Evolutionary conservation across 352 stramenopile species (phyloP).

Genomic region (Phytophthora macrochlamydospora): DNA sequence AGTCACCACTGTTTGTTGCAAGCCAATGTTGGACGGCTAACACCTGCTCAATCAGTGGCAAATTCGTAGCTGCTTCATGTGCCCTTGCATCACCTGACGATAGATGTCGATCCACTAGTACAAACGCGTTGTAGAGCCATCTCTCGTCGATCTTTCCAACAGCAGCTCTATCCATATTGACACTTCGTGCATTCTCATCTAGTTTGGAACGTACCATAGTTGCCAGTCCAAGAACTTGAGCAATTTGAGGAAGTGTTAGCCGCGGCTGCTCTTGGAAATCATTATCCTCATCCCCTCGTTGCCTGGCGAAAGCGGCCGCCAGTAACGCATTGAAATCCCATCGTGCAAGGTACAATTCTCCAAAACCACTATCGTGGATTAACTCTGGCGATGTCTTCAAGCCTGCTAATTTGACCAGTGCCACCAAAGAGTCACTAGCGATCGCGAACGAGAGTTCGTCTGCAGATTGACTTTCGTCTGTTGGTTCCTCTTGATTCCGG

Average conservation of each 20-base stretch:
- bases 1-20: slow-evolving; percentile 17
- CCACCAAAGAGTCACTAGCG: slow-evolving; percentile 34
- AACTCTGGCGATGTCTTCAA: slow-evolving; percentile 17
- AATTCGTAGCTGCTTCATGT: neutral
- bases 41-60: slow-evolving; percentile 36
- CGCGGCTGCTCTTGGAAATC: slow-evolving; percentile 47
- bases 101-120: slow-evolving; percentile 20
- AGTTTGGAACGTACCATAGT: slow-evolving; percentile 23
- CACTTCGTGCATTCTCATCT: slow-evolving; percentile 18
- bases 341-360: slow-evolving; percentile 50
- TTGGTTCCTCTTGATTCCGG: slow-evolving; percentile 9
- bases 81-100: neutral
- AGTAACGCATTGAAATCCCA: slow-evolving; percentile 60
- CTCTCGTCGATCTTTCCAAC: slow-evolving; percentile 27
- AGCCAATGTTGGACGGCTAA: slow-evolving; percentile 43
- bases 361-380: slow-evolving; percentile 36
- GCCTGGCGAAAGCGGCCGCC: slow-evolving; percentile 40
- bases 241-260: slow-evolving; percentile 36
- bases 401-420: slow-evolving; percentile 43
- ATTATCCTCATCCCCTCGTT: slow-evolving; percentile 39
- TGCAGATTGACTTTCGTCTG: slow-evolving; percentile 7
- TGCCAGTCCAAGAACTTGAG: slow-evolving; percentile 37
- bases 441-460: slow-evolving; percentile 15
- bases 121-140: slow-evolving; percentile 31
- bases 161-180: slow-evolving; percentile 6